Evolutionary conservation across 208 protist species (phyloP).

Genomic region (Angomonas deanei): DNA sequence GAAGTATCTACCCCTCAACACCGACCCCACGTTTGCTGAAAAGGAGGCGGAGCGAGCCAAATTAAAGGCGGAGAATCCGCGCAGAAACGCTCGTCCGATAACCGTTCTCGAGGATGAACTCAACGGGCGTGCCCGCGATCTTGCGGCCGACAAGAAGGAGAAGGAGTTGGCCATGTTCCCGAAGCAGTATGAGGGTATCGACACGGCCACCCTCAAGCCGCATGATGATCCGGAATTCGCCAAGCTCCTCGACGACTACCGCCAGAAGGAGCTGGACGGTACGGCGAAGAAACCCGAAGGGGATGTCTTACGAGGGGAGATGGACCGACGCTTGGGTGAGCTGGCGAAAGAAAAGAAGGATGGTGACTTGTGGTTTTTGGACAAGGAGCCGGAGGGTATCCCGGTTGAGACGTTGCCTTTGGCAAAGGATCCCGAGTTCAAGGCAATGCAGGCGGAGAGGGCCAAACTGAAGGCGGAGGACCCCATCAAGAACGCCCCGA

Average conservation of each 20-base stretch:
- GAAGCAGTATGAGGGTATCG: conserved; percentile 45
- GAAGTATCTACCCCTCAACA: conserved; percentile 52
- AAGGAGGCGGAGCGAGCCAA: conserved; percentile 69
- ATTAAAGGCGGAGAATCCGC: conserved; percentile 59
- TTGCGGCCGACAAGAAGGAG: conserved; percentile 55
- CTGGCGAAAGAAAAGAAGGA: conserved; percentile 58
- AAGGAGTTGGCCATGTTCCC: conserved; percentile 51
- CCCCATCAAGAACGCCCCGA: conserved; percentile 6
- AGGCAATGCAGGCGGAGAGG: conserved; percentile 18
- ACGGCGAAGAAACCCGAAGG: conserved; percentile 18
- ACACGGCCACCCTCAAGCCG: conserved; percentile 39
- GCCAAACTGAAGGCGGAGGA: conserved; percentile 19
- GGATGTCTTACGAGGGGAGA: conserved; percentile 29
- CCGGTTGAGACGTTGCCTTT: conserved; percentile 20
- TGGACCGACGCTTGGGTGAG: conserved; percentile 37
- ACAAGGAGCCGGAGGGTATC: conserved; percentile 19
- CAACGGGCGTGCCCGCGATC: conserved; percentile 50
- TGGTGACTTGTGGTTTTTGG: conserved; percentile 32
- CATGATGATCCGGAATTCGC: conserved; percentile 59
- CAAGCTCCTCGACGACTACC: conserved; percentile 45
- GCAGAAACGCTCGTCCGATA: conserved; percentile 57
- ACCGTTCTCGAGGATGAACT: conserved; percentile 53
- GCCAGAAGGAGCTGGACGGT: conserved; percentile 7
- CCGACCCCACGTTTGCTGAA: conserved; percentile 41
- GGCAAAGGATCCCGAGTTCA: conserved; percentile 22